Conservation (phyloP, 1,139 yeast genomes). For the Candida anutae region DNA sequence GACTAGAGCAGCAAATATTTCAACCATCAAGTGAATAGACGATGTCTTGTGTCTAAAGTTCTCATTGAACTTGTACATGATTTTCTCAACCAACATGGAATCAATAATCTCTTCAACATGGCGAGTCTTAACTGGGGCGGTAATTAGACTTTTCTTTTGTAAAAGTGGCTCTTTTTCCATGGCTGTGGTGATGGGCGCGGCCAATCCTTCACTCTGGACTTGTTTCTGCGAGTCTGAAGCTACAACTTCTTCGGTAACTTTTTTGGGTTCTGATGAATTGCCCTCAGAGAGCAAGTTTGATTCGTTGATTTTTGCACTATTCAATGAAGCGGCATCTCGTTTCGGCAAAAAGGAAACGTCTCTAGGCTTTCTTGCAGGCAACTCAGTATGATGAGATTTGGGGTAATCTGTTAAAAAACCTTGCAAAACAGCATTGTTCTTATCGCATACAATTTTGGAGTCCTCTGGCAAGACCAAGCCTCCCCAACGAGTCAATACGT, state of each 20-base stretch:
- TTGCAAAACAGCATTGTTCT: not conserved
- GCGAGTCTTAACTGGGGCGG: not conserved
- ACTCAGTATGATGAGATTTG: no score
- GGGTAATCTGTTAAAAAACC: slow-evolving; percentile 5
- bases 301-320: no score
- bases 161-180: slow-evolving; percentile 1
- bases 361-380: no score
- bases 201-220: slow-evolving; percentile 1
- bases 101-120: slow-evolving; percentile 13
- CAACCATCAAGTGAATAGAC: slow-evolving; percentile 15
- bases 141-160: slow-evolving; percentile 3
- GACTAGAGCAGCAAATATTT: slow-evolving; percentile 17
- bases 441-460: not conserved
- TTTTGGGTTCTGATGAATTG: no score
- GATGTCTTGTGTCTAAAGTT: slow-evolving; percentile 11
- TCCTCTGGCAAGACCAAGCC: slow-evolving; percentile 12
- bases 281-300: slow-evolving; percentile 1
- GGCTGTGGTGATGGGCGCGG: no score
- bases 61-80: slow-evolving; percentile 27
- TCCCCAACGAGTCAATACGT: slow-evolving; percentile 26
- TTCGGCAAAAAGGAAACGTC: no score
- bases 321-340: no score
- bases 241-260: no score
- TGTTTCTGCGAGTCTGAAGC: slow-evolving; percentile 1
- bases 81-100: slow-evolving; percentile 21